These are phyloP conservation scores for Cyathus striatus DNA, from an alignment of 768 basidiomycete genomes.

Conservation along the genomic window DNA sequence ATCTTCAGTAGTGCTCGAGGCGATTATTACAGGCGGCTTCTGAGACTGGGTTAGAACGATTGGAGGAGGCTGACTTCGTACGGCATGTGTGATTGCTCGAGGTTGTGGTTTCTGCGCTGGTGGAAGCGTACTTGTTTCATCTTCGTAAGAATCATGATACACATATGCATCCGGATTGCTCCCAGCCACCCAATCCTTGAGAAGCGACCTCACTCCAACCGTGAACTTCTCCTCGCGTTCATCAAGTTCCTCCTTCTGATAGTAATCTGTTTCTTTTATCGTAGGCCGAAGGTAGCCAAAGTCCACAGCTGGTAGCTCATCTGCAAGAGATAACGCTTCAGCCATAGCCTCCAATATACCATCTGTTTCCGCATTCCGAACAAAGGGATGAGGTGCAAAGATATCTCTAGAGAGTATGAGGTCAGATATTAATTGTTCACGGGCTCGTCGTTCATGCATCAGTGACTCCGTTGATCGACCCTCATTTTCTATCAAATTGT, in stretches of 20 bases:
- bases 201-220: slow-evolving; percentile 53
- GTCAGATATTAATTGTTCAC: slow-evolving; percentile 61
- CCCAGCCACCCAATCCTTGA: slow-evolving; percentile 67
- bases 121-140: background rate
- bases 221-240: slow-evolving; percentile 23
- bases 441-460: slow-evolving; percentile 46
- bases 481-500: slow-evolving; percentile 34
- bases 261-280: slow-evolving; percentile 21
- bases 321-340: slow-evolving; percentile 49
- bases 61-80: slow-evolving; percentile 31
- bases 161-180: slow-evolving; percentile 41
- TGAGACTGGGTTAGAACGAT: slow-evolving; percentile 25
- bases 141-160: slow-evolving; percentile 55
- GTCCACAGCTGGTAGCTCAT: slow-evolving; percentile 49
- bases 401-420: slow-evolving; percentile 54
- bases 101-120: background rate
- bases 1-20: too few relatives aligned
- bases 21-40: slow-evolving; percentile 13
- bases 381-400: slow-evolving; percentile 42
- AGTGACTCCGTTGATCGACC: slow-evolving; percentile 33
- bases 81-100: background rate
- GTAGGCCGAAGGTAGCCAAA: slow-evolving; percentile 62
- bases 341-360: slow-evolving; percentile 51
- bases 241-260: slow-evolving; percentile 14
- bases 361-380: slow-evolving; percentile 16